These are phyloP conservation scores for Colletotrichum noveboracense DNA, from an alignment of 2,329 filamentous ascomycete genomes.

Conservation along the genomic window DNA sequence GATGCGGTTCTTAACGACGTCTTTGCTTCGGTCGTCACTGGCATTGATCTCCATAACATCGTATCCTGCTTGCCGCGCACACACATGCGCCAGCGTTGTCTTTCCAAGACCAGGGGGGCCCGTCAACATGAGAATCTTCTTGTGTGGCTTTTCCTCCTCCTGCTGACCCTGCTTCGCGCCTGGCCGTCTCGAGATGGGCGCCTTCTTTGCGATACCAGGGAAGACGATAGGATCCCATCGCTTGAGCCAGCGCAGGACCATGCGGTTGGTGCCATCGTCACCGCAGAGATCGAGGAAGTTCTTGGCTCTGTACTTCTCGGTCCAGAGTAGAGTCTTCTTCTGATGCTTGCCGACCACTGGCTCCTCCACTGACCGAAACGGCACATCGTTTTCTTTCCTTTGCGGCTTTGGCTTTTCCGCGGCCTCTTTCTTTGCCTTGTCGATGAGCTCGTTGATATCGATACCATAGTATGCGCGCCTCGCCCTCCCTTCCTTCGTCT, in stretches of 20 bases:
- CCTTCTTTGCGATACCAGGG: slow-evolving; percentile 72
- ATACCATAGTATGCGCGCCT: slow-evolving; percentile 88
- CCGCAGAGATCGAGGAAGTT: slow-evolving; percentile 94
- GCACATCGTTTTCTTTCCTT: slow-evolving; percentile 31
- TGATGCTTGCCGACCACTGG: slow-evolving; percentile 38
- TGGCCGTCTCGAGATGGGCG: slow-evolving; percentile 47
- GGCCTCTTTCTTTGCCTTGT: slow-evolving; percentile 69
- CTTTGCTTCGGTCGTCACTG: slow-evolving; percentile 88
- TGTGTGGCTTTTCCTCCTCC: slow-evolving; percentile 74
- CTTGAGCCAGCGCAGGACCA: slow-evolving; percentile 92
- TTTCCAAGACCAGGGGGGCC: slow-evolving; percentile 94
- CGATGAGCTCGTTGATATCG: slow-evolving; percentile 84
- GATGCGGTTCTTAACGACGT: slow-evolving; percentile 91
- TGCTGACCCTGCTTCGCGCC: slow-evolving; percentile 42
- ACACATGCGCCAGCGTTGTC: slow-evolving; percentile 95
- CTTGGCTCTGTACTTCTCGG: slow-evolving; percentile 93
- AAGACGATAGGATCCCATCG: slow-evolving; percentile 94
- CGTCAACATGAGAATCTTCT: slow-evolving; percentile 88
- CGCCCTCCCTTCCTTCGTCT: slow-evolving; percentile 69
- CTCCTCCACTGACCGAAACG: slow-evolving; percentile 50
- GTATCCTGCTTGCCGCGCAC: slow-evolving; percentile 92
- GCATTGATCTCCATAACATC: slow-evolving; percentile 98
- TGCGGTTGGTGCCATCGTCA: slow-evolving; percentile 90
- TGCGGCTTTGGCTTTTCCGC: slow-evolving; percentile 34
- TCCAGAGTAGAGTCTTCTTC: slow-evolving; percentile 77